Evolutionary conservation across 2,329 filamentous ascomycete species (phyloP), one percentile per base, ranked within the genome.

Genomic region (Penicillium frequentans): DNA sequence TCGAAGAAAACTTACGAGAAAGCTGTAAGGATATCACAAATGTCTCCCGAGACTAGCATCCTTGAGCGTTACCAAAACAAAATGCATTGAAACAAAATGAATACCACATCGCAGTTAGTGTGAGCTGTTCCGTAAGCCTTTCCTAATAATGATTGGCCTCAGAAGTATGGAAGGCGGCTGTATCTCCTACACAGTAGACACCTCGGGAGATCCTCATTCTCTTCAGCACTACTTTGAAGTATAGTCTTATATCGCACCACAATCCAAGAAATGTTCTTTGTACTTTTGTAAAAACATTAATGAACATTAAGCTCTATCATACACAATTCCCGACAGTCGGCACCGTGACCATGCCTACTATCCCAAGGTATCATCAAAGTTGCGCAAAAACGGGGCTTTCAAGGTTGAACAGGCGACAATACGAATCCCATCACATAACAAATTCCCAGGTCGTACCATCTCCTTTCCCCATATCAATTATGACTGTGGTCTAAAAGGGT

Each of bases 241-340:
- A 16, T 37, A 37, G 14, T 37, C 10, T 7, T 31, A n/a, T 37
- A 42, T 21, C n/a, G 9, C n/a, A 21, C 5, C 3, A 10, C 8
- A 21, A 42, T 13, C 19, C 11, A 23, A 42, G 10, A 14, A 42
- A 42, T 42, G 39, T 23, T 42, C 39, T 42, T 42, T 42, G 11
- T 42, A 23, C 39, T 42, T 42, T 42, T 42, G 19, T 42, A 21
- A 53, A 31, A 27, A 49, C 21, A 39, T 50, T 39, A 27, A 45
- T 53, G 42, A 29, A 53, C 29, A 53, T 56, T 51, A 42, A 52
- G 39, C 19, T 50, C 43, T 63, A 63, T 63, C 55, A 55, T 63
- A 63, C 61, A 53, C 26, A 56, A 50, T 37, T 51, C 39, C 53
- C 27, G 31, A 50, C 42, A 46, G 19, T 45, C 16, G 29, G n/a